Base-by-base conservation (phyloP, 2,329 filamentous ascomycete genomes). In the Salinomyces thailandicus region DNA sequence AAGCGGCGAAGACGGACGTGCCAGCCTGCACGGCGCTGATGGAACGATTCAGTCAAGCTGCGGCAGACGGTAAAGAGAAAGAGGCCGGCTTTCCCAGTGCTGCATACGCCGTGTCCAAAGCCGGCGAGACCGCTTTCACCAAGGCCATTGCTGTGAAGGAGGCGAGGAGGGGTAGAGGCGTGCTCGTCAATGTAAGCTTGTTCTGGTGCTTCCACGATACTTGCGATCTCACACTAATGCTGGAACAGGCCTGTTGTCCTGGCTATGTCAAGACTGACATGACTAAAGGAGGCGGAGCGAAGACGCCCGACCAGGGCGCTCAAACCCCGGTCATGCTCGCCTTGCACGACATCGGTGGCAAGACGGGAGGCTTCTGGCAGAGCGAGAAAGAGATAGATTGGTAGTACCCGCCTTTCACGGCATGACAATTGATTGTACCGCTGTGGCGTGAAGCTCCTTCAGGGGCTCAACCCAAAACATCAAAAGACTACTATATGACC, bases 11-110 rank as follows among this genome's bases (percentile, higher is more conserved):
- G 36, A 48, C 39, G 1, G 44, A 45, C 20, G 42, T 54, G 8
- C 49, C 51, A 5, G 66, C 71, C 5, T 59, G 69, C 8, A 67
- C 63, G 0, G 44, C 51, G 16, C 51, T 73, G 29, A 71, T 73
- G 68, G 57, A 67, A 36, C 58, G 64, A 15, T 73, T 72, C 52
- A 53, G 59, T 2, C 44, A 55, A 3, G 67, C 64, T 0, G 70
- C 72, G 0, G 55, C 59, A n/a, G 53, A 53, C 8, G 66, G 64
- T 0, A 62, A 52, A 16, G 63, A 71, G 45, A 63, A 64, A 33
- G 58, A 67, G 29, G 52, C 60, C 3, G 69, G 69, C 0, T 73
- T 68, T 51, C 68, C 67, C 2, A 64, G 61, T 24, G 61, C 66
- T 2, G 69, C 64, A 7, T 73, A 73, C 46, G 63, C 62, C 0